Conservation (phyloP, 2,329 filamentous ascomycete species). For the Aspergillus glaucus region DNA sequence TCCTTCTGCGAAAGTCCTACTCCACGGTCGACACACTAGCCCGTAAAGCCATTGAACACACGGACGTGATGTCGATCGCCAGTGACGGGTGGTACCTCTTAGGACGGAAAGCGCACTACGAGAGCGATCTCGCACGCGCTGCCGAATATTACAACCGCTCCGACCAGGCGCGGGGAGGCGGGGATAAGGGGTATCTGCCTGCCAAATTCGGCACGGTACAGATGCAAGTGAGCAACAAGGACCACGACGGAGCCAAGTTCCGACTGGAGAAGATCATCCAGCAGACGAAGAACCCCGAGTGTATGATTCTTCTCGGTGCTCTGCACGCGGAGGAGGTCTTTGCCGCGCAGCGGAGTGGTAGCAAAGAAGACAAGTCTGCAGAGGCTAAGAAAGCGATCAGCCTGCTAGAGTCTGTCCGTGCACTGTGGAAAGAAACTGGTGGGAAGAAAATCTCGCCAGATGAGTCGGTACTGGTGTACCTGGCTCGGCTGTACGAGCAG, state of each 20-base stretch:
- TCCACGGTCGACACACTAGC: conserved; percentile 78
- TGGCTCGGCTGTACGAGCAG: conserved; percentile 82
- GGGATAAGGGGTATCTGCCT: conserved; percentile 85
- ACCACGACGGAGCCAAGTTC: conserved; percentile 87
- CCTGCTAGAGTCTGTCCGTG: conserved; percentile 76
- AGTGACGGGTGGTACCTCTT: conserved; percentile 97
- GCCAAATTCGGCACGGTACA: conserved; percentile 94
- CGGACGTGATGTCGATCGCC: conserved; percentile 91
- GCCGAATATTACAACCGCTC: conserved; percentile 82
- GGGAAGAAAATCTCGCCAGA: conserved; percentile 79
- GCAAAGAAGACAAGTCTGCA: conserved; percentile 82
- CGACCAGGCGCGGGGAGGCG: conserved; percentile 83
- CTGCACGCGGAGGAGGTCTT: conserved; percentile 95
- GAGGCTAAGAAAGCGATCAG: conserved; percentile 82
- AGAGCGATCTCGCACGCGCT: conserved; percentile 67
- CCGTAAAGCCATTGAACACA: conserved; percentile 88
- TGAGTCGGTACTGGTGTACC: conserved; percentile 79
- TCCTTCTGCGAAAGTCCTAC: conserved; percentile 74
- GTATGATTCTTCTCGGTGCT: conserved; percentile 85
- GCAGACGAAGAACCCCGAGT: conserved; percentile 73
- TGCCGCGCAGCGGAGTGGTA: conserved; percentile 63
- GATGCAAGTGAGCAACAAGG: conserved; percentile 74
- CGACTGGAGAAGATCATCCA: conserved; percentile 91
- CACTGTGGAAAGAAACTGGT: conserved; percentile 77
- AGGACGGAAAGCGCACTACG: conserved; percentile 83